Evolutionary conservation across 371 early-diverging fungal genomes (phyloP), one percentile per base, ranked within the genome.

Genomic region (Chytridiales sp.): DNA sequence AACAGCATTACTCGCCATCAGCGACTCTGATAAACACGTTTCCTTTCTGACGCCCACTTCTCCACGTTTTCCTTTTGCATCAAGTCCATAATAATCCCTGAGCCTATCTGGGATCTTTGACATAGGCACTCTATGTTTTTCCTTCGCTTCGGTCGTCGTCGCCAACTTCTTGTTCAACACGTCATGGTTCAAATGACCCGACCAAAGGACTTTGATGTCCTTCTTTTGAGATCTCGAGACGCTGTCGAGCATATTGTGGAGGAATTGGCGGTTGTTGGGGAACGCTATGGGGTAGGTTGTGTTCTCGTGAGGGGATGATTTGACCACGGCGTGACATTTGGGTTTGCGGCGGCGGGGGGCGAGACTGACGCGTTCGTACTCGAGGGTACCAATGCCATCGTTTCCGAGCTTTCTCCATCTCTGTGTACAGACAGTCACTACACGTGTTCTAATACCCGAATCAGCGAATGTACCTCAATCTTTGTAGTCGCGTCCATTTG

Each of bases 171-270:
- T 50, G 53, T 64, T 64, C 42, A 64, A 24, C 17, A 40, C 58
- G 58, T 64, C 50, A 34, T 56, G 64, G 52, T 64, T 64, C 41
- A 64, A 38, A 36, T 64, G 64, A 17, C 64, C 64, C 0, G 52
- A 41, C 58, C 64, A 64, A 11, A 64, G 24, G 13, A 40, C 46
- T 26, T 43, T 46, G 21, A 64, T 53, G 50, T 64, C 64, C 52
- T 43, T 15, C 24, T 51, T 51, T 26, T 51, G 52, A 4, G 6
- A 4, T 22, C 21, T 17, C 17, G 52, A 35, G 4, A 51, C 11
- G 36, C 30, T 51, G 19, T 51, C 52, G 9, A 51, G 30, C 13
- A 51, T 32, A 17, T 9, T 9, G 17, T 51, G 52, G 4, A 51
- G 36, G 24, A 51, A 51, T 4, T 8, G 6, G 9, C 6, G 11